These are phyloP conservation scores for Rubia tinctorum DNA, from an alignment of 305 asterid genomes.

Conservation along the genomic window DNA sequence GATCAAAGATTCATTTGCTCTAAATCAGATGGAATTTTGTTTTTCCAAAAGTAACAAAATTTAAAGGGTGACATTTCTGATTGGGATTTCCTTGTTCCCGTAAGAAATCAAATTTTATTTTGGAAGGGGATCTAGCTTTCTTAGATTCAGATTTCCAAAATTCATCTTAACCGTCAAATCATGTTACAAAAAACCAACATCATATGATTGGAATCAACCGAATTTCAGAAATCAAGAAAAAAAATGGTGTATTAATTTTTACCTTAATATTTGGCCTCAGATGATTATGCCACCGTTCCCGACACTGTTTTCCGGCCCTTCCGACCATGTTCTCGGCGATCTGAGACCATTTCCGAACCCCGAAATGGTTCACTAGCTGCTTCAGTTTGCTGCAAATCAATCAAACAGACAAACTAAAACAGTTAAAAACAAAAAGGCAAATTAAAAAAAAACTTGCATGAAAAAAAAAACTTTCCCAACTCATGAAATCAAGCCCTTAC, in stretches of 20 bases:
- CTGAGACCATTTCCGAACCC: slow-evolving; percentile 53
- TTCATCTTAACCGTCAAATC: neutral
- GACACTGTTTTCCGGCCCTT: slow-evolving; percentile 78
- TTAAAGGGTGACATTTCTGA: neutral
- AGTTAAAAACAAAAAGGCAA: neutral
- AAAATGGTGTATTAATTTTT: neutral
- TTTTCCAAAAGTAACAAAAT: neutral
- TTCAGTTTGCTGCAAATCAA: slow-evolving; percentile 38
- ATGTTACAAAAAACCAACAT: neutral
- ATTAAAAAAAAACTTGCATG: neutral
- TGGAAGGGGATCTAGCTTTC: slow-evolving; percentile 10
- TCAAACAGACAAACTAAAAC: neutral
- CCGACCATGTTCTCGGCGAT: slow-evolving; percentile 56
- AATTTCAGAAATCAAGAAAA: neutral
- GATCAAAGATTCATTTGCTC: neutral
- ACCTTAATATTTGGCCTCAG: slow-evolving; percentile 75
- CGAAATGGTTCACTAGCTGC: slow-evolving; percentile 42
- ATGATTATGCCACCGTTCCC: slow-evolving; percentile 85
- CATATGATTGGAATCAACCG: slow-evolving; percentile 1
- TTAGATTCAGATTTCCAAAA: slow-evolving; percentile 1
- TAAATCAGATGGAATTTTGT: neutral
- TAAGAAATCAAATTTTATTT: neutral
- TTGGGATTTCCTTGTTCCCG: neutral
- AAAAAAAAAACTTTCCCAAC: slow-evolving; percentile 19
- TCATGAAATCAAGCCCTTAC: slow-evolving; percentile 7